phyloP scores from a whole-genome alignment of 2,329 filamentous ascomycete species.

The Zasmidium angulare region DNA sequence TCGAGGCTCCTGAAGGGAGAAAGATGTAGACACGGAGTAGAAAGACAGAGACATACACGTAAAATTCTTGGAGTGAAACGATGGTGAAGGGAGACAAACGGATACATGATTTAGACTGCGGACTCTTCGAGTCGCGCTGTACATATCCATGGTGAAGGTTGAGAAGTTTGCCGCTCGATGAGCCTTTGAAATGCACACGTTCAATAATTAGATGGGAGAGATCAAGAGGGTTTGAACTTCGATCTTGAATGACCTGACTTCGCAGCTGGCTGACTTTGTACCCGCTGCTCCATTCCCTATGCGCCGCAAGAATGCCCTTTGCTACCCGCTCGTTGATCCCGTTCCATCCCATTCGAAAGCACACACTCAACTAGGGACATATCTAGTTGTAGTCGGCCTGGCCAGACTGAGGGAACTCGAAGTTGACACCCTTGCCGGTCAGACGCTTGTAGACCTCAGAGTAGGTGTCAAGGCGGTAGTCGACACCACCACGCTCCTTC shows the following conservation, averaged over 20 bases:
- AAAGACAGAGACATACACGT: neutral
- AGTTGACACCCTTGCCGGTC: slow-evolving; percentile 92
- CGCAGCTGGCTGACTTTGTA: neutral
- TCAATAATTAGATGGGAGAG: too few species aligned
- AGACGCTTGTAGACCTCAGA: slow-evolving; percentile 98
- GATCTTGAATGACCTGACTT: neutral
- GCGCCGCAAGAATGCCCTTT: slow-evolving; percentile 3
- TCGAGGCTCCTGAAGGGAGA: neutral
- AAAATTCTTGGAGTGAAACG: too few species aligned
- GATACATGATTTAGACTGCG: neutral
- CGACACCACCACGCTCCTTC: slow-evolving; percentile 99
- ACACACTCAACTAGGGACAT: neutral
- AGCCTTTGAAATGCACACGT: too few species aligned
- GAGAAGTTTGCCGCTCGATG: too few species aligned
- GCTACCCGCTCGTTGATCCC: neutral
- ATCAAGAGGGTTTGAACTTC: neutral
- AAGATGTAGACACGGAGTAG: neutral
- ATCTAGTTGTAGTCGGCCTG: slow-evolving; percentile 70
- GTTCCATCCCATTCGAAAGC: neutral
- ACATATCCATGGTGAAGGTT: too few species aligned
- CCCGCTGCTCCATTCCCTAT: neutral
- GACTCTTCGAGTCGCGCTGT: neutral
- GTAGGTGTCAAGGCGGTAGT: slow-evolving; percentile 99
- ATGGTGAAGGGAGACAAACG: neutral
- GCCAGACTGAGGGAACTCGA: slow-evolving; percentile 97